These are phyloP conservation scores for Penicillium arizonense DNA, from an alignment of 495 filamentous ascomycete species.

Conservation along the genomic window DNA sequence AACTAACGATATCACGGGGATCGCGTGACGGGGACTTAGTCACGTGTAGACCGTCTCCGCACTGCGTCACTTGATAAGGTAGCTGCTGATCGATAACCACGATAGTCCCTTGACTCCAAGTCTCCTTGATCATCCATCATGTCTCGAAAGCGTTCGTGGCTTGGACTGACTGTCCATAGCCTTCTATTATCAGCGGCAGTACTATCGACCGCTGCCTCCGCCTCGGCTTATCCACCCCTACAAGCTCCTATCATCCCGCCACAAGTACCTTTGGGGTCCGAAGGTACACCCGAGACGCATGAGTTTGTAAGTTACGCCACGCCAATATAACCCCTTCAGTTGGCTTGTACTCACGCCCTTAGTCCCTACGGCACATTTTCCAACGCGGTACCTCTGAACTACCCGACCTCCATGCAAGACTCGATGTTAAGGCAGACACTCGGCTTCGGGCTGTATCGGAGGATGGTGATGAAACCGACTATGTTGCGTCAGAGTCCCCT, in stretches of 20 bases:
- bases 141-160: slow-evolving; percentile 14
- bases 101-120: slow-evolving; percentile 15
- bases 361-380: slow-evolving; percentile 86
- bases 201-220: slow-evolving; percentile 19
- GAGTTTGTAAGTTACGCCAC: slow-evolving; percentile 37
- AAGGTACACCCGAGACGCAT: slow-evolving; percentile 22
- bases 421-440: slow-evolving; percentile 67
- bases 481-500: slow-evolving; percentile 22
- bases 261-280: slow-evolving; percentile 26
- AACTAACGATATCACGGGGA: not conserved
- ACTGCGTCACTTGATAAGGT: slow-evolving; percentile 31
- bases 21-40: slow-evolving; percentile 14
- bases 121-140: slow-evolving; percentile 17
- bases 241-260: slow-evolving; percentile 34
- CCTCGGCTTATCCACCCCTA: slow-evolving; percentile 19
- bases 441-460: slow-evolving; percentile 63
- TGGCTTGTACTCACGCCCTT: slow-evolving; percentile 13
- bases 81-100: slow-evolving; percentile 10
- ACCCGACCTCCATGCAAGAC: slow-evolving; percentile 68
- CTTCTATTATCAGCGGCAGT: slow-evolving; percentile 24
- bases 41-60: slow-evolving; percentile 20
- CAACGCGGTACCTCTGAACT: slow-evolving; percentile 79
- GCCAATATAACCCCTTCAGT: not conserved
- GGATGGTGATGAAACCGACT: slow-evolving; percentile 51
- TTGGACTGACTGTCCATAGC: slow-evolving; percentile 13